phyloP scores from a whole-genome alignment of 164 flowering plant species.

The Cinnamomum micranthum region DNA sequence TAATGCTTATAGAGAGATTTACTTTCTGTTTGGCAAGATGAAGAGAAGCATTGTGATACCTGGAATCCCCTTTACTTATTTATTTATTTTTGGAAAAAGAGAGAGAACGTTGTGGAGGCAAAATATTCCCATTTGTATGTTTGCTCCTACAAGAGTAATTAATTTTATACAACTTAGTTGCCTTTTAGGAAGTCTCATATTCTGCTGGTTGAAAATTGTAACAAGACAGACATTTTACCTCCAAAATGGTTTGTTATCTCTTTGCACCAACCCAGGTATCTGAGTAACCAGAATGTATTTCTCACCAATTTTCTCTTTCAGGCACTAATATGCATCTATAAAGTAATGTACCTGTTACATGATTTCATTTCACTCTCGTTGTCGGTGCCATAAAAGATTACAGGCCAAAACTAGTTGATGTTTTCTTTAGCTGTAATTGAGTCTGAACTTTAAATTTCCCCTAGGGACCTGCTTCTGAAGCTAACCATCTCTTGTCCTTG shows the following conservation, averaged over 20 bases:
- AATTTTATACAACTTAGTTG: no score
- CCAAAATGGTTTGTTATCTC: neutral
- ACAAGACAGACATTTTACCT: neutral
- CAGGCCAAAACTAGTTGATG: neutral
- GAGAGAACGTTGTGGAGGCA: neutral
- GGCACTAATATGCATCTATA: neutral
- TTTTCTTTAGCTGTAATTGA: neutral
- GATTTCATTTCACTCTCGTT: neutral
- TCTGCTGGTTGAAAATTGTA: no score
- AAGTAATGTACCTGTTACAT: neutral
- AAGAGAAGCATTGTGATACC: neutral
- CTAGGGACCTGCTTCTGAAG: neutral
- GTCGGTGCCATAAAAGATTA: neutral
- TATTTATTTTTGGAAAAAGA: no score
- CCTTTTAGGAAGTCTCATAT: no score
- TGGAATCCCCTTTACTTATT: neutral
- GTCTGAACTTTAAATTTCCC: neutral
- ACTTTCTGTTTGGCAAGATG: neutral
- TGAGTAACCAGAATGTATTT: neutral
- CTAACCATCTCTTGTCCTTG: neutral
- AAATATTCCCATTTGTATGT: no score
- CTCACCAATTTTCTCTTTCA: neutral
- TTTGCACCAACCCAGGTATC: neutral
- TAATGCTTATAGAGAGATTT: neutral
- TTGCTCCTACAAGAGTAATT: no score